Base-by-base conservation (phyloP, 208 protist genomes). In the Lotmaria passim region DNA sequence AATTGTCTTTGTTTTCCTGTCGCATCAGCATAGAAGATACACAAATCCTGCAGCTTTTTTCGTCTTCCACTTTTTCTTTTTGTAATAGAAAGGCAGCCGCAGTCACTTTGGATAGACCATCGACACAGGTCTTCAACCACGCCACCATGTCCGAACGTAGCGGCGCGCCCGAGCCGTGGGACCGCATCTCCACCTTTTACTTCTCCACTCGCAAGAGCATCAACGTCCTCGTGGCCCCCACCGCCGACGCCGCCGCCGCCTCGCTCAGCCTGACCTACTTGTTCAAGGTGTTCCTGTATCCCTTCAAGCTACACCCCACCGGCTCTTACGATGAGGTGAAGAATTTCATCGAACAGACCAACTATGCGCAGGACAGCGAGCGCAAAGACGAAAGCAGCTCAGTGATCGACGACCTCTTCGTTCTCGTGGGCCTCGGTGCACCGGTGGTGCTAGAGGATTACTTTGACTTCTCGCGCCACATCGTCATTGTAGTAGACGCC, bases 271-370 rank as follows among this genome's bases (percentile, higher is more conserved):
- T 94, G 38, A 83, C 81, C 15, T 79, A 85, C 24, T 75, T 96
- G 8, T 63, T 96, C 30, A 90, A 89, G 60, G 64, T 82, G 0
- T 93, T 80, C 39, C 81, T 93, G 31, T 80, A 91, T 52, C 75
- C 87, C 43, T 96, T 91, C 55, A 82, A 86, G 36, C 56, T 94
- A n/a, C 89, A 96, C 48, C 91, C 91, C n/a, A 72, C 91, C 15
- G 69, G 64, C 31, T 73, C 76, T 28, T 89, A 91, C 63, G 80
- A 85, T 0, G 91, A 93, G 64, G 70, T 89, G 8, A 41, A 21
- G 17, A 59, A 70, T 6, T 78, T 90, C 26, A 57, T 96, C 17
- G 73, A 74, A 50, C 78, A 82, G 21, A 81, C 78, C 14, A 92
- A 85, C 69, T 61, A 81, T 31, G 83, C 75, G 0, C 87, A 95